These are phyloP conservation scores for Hymenoscyphus repandus DNA, from an alignment of 2,329 filamentous ascomycete species.

Conservation along the genomic window DNA sequence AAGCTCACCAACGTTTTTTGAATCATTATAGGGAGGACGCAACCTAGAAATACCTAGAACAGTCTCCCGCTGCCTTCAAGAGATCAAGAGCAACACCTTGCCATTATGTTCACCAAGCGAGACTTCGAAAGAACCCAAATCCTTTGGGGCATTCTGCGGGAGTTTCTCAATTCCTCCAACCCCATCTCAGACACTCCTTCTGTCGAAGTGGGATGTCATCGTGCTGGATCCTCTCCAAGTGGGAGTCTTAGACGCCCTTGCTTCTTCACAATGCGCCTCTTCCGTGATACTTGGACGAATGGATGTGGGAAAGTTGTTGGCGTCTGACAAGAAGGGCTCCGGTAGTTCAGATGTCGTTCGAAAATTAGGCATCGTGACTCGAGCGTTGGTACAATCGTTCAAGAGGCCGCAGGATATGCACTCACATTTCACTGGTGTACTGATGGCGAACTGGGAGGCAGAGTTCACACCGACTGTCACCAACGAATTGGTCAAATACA, in stretches of 20 bases:
- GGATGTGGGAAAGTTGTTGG: constrained; percentile 8
- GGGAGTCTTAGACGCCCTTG: constrained; percentile 31
- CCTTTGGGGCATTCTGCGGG: constrained; percentile 38
- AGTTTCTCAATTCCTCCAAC: constrained; percentile 30
- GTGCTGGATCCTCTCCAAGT: constrained; percentile 36
- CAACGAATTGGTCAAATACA: constrained; percentile 29
- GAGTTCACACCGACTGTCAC: constrained; percentile 20
- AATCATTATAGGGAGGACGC: not conserved
- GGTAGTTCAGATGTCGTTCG: not conserved
- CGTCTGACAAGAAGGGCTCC: not conserved
- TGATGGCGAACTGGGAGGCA: constrained; percentile 38
- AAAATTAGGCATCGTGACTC: constrained; percentile 2
- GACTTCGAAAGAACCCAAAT: constrained; percentile 24
- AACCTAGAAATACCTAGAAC: not conserved
- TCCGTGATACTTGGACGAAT: constrained; percentile 10
- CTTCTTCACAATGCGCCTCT: not conserved
- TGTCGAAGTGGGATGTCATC: constrained; percentile 36
- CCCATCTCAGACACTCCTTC: constrained; percentile 26
- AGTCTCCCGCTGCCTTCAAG: not conserved
- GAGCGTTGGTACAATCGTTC: constrained; percentile 2
- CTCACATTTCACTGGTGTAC: constrained; percentile 33
- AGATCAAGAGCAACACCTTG: not conserved
- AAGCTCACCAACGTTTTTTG: no score
- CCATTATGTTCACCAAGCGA: not conserved
- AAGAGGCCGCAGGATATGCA: not conserved